Evolutionary conservation across 148 eudicot genomes (phyloP).

Genomic region (Salicornia ramosissima): DNA sequence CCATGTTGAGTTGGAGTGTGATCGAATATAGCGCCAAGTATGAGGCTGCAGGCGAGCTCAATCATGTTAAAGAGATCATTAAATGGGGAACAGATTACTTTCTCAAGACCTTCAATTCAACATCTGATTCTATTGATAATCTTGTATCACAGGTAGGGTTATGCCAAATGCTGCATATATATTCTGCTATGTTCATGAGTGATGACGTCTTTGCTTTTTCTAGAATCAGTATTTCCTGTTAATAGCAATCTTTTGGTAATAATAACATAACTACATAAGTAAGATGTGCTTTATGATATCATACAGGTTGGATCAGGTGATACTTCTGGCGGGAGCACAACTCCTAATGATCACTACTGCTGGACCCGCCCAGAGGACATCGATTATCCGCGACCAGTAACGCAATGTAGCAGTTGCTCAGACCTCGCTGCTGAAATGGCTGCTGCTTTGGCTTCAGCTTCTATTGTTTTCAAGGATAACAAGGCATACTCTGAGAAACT

Average conservation of each 20-base stretch:
- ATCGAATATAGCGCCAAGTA: constrained; percentile 90
- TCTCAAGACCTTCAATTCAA: constrained; percentile 80
- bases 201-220: background rate
- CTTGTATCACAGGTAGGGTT: constrained; percentile 62
- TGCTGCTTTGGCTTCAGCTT: constrained; percentile 84
- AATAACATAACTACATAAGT: background rate
- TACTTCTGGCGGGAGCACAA: constrained; percentile 60
- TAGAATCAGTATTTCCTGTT: background rate
- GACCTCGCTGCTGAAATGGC: constrained; percentile 95
- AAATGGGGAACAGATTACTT: constrained; percentile 98
- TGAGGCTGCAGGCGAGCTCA: constrained; percentile 91
- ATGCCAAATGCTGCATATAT: background rate
- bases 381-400: constrained; percentile 61
- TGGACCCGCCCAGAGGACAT: constrained; percentile 95
- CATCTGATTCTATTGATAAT: constrained; percentile 64
- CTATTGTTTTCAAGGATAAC: constrained; percentile 86
- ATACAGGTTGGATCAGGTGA: constrained; percentile 73
- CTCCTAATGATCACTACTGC: constrained; percentile 83
- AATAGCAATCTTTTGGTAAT: background rate
- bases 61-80: constrained; percentile 76
- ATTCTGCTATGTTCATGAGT: background rate
- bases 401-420: constrained; percentile 53
- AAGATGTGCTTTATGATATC: background rate
- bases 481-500: constrained; percentile 83
- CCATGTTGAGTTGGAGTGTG: constrained; percentile 99